These are phyloP conservation scores for Geoglossum glabrum DNA, from an alignment of 495 filamentous ascomycete species.

Conservation along the genomic window DNA sequence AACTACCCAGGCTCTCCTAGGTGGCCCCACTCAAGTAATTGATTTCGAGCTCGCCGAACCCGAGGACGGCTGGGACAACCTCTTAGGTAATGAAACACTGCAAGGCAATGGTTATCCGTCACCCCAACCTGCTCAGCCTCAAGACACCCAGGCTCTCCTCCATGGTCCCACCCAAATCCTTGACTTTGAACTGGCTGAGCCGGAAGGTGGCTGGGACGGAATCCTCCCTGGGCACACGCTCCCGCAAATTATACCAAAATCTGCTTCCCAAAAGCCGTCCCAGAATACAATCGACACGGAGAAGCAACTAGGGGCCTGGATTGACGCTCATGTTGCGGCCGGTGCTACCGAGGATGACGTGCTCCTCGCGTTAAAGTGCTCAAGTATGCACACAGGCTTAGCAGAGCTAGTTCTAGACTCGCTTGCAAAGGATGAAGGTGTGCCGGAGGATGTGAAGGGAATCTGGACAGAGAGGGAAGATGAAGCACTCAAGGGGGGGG, in stretches of 20 bases:
- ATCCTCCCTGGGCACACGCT: neutral
- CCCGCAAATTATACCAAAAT: neutral
- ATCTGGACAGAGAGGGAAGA: slow-evolving; percentile 6
- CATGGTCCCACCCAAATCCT: neutral
- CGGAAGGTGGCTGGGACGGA: slow-evolving; percentile 2
- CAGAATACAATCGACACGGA: neutral
- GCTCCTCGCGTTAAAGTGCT: slow-evolving; percentile 3
- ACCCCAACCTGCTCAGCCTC: neutral
- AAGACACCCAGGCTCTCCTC: slow-evolving; percentile 4
- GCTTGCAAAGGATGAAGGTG: neutral
- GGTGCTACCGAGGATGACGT: slow-evolving; percentile 1
- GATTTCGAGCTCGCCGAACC: neutral
- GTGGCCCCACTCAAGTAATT: neutral
- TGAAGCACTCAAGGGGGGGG: neutral
- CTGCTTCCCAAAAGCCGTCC: neutral
- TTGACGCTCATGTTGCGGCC: neutral
- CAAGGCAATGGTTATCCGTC: neutral
- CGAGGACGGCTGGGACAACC: slow-evolving; percentile 2
- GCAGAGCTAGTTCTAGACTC: slow-evolving; percentile 2
- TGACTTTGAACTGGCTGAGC: neutral
- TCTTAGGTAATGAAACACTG: neutral
- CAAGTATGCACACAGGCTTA: slow-evolving; percentile 2
- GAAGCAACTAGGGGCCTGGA: slow-evolving; percentile 1
- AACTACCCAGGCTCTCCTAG: neutral
- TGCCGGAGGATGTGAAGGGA: neutral